Conservation (phyloP, 176 grass and related monocot genomes). For the Zea mays region Zm-B73-REFERENCE-NAM-5.0 NC_050099.1:194582501-194583000, state of each 20-base stretch:
- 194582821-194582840: conserved; percentile 1
- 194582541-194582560: conserved; percentile 41
- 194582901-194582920: background rate
- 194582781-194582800: background rate
- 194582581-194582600: conserved; percentile 40
- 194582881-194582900: background rate
- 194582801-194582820: conserved; percentile 35
- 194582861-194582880: background rate
- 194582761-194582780: background rate
- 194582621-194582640: conserved; percentile 52
- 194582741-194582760: background rate
- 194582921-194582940: background rate
- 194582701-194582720: background rate
- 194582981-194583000: conserved; percentile 10
- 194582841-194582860: conserved; percentile 16
- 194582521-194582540: conserved; percentile 50
- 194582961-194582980: conserved; percentile 14
- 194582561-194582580: conserved; percentile 46
- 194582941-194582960: conserved; percentile 1
- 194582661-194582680: background rate
- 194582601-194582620: conserved; percentile 44
- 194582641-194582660: background rate
- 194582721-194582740: background rate
- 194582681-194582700: background rate
- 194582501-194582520: no score